phyloP scores from a whole-genome alignment of 345 rosid genomes.

The Salix caprea region DNA sequence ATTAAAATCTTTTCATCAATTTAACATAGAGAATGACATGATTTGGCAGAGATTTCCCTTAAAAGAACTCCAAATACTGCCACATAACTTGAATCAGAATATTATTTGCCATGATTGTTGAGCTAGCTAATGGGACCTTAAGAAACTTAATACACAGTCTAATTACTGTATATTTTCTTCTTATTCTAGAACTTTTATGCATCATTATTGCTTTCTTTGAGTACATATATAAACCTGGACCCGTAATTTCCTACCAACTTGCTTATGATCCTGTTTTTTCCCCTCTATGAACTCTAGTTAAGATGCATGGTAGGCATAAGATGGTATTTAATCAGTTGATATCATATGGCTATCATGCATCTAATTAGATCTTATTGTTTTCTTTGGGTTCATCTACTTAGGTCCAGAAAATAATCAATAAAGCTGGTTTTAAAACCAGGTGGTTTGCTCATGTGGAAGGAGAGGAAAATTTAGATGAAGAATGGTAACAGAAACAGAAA shows the following conservation, averaged over 20 bases:
- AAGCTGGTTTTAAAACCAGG: not conserved
- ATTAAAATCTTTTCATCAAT: not conserved
- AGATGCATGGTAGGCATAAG: not conserved
- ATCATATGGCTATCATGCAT: not conserved
- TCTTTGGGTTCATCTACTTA: not conserved
- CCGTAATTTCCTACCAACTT: not conserved
- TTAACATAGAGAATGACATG: not conserved
- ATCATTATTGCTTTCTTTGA: not conserved
- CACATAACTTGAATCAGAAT: not conserved
- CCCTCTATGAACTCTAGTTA: not conserved
- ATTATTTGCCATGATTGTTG: not conserved
- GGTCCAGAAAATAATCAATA: not conserved
- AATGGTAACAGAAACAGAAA: too few relatives aligned
- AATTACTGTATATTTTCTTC: not conserved
- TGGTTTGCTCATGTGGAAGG: too few relatives aligned
- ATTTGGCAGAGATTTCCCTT: not conserved
- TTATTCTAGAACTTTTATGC: not conserved
- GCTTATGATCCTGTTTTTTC: conserved; percentile 6
- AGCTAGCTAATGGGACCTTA: conserved; percentile 1
- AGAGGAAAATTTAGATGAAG: too few relatives aligned
- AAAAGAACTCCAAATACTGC: not conserved
- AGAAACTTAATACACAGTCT: not conserved
- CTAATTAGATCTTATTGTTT: not conserved
- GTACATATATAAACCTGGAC: not conserved
- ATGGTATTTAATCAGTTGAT: too few relatives aligned